Evolutionary conservation across 176 grass and related monocot genomes (phyloP), one percentile per base, ranked within the genome.

Genomic region (Bonia amplexicaulis): DNA sequence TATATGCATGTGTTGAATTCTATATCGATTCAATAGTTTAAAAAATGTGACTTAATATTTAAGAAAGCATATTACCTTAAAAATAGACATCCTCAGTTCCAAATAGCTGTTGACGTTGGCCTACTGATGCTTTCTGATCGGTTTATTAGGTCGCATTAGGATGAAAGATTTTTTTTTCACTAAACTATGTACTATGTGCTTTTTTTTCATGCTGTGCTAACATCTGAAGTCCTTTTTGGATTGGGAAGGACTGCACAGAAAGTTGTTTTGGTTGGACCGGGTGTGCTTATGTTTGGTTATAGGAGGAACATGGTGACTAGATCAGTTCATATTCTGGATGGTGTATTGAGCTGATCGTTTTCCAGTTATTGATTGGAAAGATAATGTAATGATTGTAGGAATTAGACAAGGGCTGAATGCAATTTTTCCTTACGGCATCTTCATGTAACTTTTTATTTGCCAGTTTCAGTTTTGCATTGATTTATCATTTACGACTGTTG

Each of bases 261-360:
- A 74, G 5, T 74, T 74, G 6, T 65, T 84, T 66, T 84, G 22
- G 14, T 65, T 41, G 0, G 40, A 12, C 17, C 52, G 6, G 31
- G 23, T 40, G 35, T 88, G 15, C n/a, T 44, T 61, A 78, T 42
- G 31, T 78, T 83, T 77, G 61, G 15, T 68, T 39, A 20, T 69
- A 29, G 5, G 31, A 73, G 15, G 25, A 66, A 45, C 15, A 44
- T 39, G 44, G n/a, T 58, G n/a, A 73, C 16, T 80, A 72, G 52
- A 52, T 73, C 0, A 55, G 1, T 23, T 17, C 17, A n/a, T 83
- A 29, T n/a, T 59, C 12, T 72, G 12, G 35, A 71, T 31, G 17
- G 17, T 23, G 2, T 69, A 22, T 53, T 77, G 22, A 14, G 46
- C 17, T 48, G 3, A 84, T 48, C 5, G 11, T 74, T 74, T 73